Evolutionary conservation across 2,329 filamentous ascomycete species (phyloP).

Genomic region (Aspergillus niger): DNA sequence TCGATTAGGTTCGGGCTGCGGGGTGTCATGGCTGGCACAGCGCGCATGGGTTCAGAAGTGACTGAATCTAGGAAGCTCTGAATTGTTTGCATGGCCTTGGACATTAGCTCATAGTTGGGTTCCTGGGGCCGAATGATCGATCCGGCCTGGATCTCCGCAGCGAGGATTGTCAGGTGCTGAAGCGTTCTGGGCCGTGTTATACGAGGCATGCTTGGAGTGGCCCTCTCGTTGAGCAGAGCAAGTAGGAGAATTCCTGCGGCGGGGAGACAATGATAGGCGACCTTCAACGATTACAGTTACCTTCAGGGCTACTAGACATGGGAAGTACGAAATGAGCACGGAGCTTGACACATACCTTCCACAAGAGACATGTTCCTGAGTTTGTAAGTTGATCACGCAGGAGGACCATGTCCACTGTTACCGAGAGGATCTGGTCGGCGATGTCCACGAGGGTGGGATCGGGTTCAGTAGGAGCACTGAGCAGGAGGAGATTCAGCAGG

Average conservation of each 20-base stretch:
- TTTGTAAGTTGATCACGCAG: conserved; percentile 31
- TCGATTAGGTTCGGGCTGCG: too few species aligned
- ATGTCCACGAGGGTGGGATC: conserved; percentile 28
- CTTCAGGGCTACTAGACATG: too few species aligned
- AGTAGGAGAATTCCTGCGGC: conserved; percentile 33
- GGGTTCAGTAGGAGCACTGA: conserved; percentile 28
- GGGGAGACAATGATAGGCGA: conserved; percentile 33
- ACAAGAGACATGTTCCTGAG: conserved; percentile 30
- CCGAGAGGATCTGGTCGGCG: conserved; percentile 30
- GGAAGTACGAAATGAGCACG: background rate
- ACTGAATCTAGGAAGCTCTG: conserved; percentile 30
- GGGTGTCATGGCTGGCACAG: background rate
- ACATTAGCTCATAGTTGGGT: conserved; percentile 28
- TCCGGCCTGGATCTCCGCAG: conserved; percentile 30
- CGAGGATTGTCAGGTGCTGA: conserved; percentile 32
- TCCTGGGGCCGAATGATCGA: conserved; percentile 27
- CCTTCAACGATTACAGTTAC: conserved; percentile 13
- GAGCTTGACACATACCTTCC: conserved; percentile 24
- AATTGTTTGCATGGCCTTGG: conserved; percentile 29
- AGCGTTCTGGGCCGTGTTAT: conserved; percentile 24
- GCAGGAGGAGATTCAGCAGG: conserved; percentile 24
- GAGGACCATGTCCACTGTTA: conserved; percentile 31
- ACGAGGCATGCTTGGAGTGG: conserved; percentile 9
- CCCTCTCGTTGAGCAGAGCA: conserved; percentile 27
- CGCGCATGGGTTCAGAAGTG: background rate